A percentile compares a stretch with the other conserved stretches of the same genome.
These are phyloP conservation scores for Austroboletus novae-zelandiae DNA, from an alignment of 1,284 basidiomycete genomes.

Conservation along the genomic window DNA sequence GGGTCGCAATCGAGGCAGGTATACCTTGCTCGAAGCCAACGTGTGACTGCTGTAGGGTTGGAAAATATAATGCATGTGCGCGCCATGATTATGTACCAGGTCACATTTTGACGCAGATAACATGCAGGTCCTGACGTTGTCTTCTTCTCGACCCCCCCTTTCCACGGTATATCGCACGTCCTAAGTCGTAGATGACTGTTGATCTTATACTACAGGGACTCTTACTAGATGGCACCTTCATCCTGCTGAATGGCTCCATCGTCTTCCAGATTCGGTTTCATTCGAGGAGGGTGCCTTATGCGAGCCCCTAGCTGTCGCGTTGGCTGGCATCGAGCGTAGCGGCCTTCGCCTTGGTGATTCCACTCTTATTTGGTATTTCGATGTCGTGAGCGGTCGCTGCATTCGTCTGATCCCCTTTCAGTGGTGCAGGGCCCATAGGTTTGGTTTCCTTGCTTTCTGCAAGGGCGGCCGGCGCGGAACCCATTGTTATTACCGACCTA, in stretches of 20 bases:
- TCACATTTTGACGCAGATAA: background rate
- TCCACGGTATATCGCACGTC: slow-evolving; percentile 43
- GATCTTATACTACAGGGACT: slow-evolving; percentile 42
- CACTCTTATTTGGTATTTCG: slow-evolving; percentile 50
- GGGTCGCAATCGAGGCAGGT: slow-evolving; percentile 63
- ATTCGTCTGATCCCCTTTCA: slow-evolving; percentile 24
- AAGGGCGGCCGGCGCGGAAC: slow-evolving; percentile 75
- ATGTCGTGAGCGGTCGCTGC: background rate
- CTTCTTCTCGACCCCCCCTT: slow-evolving; percentile 67
- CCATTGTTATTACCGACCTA: slow-evolving; percentile 79
- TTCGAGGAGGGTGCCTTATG: slow-evolving; percentile 65
- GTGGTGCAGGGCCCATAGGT: slow-evolving; percentile 85
- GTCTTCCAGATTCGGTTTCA: slow-evolving; percentile 53
- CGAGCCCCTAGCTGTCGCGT: slow-evolving; percentile 59
- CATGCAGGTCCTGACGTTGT: slow-evolving; percentile 49
- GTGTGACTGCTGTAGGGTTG: slow-evolving; percentile 57
- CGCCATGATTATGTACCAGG: background rate
- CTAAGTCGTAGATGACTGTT: background rate
- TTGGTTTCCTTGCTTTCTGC: slow-evolving; percentile 77
- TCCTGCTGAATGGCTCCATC: slow-evolving; percentile 63
- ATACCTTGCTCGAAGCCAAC: slow-evolving; percentile 59
- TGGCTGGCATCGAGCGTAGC: slow-evolving; percentile 62
- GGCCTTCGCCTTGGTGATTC: slow-evolving; percentile 60
- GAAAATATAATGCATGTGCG: slow-evolving; percentile 58
- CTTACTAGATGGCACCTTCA: slow-evolving; percentile 61